A percentile compares a stretch with the other conserved stretches of the same genome.
These are phyloP conservation scores for Lachnellula hyalina DNA, from an alignment of 2,329 filamentous ascomycete species.

Conservation along the genomic window DNA sequence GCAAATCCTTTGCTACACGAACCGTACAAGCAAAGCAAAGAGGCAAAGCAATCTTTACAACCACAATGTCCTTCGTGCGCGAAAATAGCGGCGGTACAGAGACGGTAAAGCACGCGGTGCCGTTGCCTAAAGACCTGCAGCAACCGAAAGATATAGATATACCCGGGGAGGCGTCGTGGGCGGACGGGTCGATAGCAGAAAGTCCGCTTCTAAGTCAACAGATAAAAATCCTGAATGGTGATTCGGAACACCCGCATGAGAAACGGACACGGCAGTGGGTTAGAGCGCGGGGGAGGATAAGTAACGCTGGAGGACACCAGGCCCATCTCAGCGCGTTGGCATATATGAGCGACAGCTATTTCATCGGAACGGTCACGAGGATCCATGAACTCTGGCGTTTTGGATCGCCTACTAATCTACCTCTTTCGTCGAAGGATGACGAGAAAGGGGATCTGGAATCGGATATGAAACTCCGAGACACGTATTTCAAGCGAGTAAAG, in stretches of 20 bases:
- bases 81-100: slow-evolving; percentile 49
- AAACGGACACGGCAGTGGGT: slow-evolving; percentile 72
- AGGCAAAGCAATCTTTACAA: slow-evolving; percentile 89
- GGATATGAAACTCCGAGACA: slow-evolving; percentile 40
- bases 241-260: slow-evolving; percentile 49
- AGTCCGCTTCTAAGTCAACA: slow-evolving; percentile 53
- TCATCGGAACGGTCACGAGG: slow-evolving; percentile 81
- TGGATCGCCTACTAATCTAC: slow-evolving; percentile 39
- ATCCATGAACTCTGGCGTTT: slow-evolving; percentile 78
- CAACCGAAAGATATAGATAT: slow-evolving; percentile 34
- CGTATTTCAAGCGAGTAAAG: slow-evolving; percentile 39
- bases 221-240: slow-evolving; percentile 51
- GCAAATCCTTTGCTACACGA: slow-evolving; percentile 81
- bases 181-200: background rate
- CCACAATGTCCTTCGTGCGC: slow-evolving; percentile 81
- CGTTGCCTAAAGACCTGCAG: slow-evolving; percentile 46
- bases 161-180: slow-evolving; percentile 38
- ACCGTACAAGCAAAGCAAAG: slow-evolving; percentile 94
- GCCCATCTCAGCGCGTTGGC: slow-evolving; percentile 84
- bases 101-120: slow-evolving; percentile 60
- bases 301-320: slow-evolving; percentile 64
- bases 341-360: slow-evolving; percentile 89
- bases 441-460: background rate
- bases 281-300: slow-evolving; percentile 68
- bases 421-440: background rate